Conservation (phyloP, 805 yeast genomes). For the Clavispora asparagi region DNA sequence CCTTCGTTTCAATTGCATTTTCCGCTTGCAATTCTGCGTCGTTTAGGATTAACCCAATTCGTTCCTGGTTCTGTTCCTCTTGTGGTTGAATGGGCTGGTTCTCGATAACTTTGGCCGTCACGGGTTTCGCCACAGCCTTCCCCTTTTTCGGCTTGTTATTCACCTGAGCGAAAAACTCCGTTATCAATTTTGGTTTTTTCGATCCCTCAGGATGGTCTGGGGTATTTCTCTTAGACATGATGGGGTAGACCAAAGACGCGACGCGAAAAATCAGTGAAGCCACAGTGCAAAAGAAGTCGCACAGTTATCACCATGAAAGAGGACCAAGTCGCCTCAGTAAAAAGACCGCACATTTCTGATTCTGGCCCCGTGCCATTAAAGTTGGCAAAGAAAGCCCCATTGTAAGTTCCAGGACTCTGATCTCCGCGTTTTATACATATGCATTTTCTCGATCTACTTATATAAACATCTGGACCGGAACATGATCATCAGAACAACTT, state of each 20-base stretch:
- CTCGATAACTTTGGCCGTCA: background rate
- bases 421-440: background rate
- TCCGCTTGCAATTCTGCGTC: too few relatives aligned
- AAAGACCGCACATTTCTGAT: too few relatives aligned
- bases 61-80: background rate
- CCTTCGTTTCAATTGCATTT: too few relatives aligned
- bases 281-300: too few relatives aligned
- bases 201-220: background rate
- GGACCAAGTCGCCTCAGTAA: too few relatives aligned
- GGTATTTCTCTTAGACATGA: constrained; percentile 1
- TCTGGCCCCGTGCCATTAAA: too few relatives aligned
- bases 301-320: too few relatives aligned
- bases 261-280: background rate
- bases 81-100: background rate
- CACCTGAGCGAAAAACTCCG: constrained; percentile 12
- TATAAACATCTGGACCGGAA: too few relatives aligned
- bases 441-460: background rate
- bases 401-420: too few relatives aligned
- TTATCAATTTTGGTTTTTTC: constrained; percentile 11
- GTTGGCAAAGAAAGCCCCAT: too few relatives aligned
- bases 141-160: background rate
- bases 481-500: constrained; percentile 23
- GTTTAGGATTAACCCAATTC: too few relatives aligned
- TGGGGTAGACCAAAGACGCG: background rate
- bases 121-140: background rate